phyloP scores from a whole-genome alignment of 139 green algal species.

The Picochlorum sp. region DNA sequence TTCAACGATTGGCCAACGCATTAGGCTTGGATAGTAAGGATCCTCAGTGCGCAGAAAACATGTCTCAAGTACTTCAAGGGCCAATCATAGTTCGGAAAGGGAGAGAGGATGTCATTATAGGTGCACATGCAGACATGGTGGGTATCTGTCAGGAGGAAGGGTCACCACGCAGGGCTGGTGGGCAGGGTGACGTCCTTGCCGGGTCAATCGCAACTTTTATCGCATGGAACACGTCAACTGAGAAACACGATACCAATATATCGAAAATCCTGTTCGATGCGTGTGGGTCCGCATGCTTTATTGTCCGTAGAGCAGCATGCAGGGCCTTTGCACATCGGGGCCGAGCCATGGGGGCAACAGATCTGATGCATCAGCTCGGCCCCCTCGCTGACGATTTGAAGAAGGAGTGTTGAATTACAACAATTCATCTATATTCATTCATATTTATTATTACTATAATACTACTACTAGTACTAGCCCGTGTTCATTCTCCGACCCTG shows the following conservation, averaged over 20 bases:
- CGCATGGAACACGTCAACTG: constrained; percentile 25
- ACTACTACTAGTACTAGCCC: background rate
- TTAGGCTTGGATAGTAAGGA: constrained; percentile 23
- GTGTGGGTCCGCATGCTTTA: constrained; percentile 26
- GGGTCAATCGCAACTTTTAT: constrained; percentile 42
- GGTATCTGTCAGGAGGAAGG: constrained; percentile 22
- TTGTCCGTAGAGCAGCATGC: constrained; percentile 12
- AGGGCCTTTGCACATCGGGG: constrained; percentile 16
- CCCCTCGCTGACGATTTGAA: constrained; percentile 10
- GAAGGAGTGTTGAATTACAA: no score
- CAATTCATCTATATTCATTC: no score
- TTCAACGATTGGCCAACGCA: constrained; percentile 29
- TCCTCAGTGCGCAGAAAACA: background rate
- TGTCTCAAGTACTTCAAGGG: constrained; percentile 24
- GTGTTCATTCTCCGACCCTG: no score
- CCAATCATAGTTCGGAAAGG: constrained; percentile 44
- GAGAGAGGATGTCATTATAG: constrained; percentile 23
- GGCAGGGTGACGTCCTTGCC: constrained; percentile 55
- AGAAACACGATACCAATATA: background rate
- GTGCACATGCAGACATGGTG: constrained; percentile 7
- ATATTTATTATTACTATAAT: no score
- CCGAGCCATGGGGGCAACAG: constrained; percentile 27
- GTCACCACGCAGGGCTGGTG: constrained; percentile 46
- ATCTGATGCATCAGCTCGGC: constrained; percentile 24
- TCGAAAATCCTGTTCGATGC: constrained; percentile 19